These are phyloP conservation scores for Kwoniella heveanensis DNA, from an alignment of 768 basidiomycete species.

Conservation along the genomic window DNA sequence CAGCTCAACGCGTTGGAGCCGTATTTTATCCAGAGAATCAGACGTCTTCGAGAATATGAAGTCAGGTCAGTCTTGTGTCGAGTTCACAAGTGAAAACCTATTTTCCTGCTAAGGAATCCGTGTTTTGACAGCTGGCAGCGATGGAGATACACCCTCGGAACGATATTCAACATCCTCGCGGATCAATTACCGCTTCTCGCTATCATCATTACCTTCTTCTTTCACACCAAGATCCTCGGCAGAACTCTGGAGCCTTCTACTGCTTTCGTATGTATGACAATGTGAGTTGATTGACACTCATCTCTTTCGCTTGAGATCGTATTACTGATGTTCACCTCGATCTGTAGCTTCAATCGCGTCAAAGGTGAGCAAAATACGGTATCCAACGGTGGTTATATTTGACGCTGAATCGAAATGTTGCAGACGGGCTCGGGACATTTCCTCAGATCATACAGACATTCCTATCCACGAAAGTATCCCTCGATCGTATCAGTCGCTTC, in stretches of 20 bases:
- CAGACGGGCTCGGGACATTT: constrained; percentile 24
- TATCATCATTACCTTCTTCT: constrained; percentile 41
- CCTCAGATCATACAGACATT: constrained; percentile 32
- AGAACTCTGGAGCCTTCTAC: constrained; percentile 39
- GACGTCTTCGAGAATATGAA: constrained; percentile 34
- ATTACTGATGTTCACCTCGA: neutral
- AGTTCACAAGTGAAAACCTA: no score
- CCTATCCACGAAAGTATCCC: constrained; percentile 37
- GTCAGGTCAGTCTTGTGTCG: constrained; percentile 32
- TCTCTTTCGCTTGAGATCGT: neutral
- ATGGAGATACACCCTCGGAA: constrained; percentile 50
- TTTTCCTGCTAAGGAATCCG: neutral
- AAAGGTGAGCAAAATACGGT: constrained; percentile 36
- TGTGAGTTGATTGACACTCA: constrained; percentile 35
- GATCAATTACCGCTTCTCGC: constrained; percentile 41
- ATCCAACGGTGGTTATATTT: no score
- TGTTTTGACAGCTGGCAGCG: constrained; percentile 39
- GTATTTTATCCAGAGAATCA: constrained; percentile 34
- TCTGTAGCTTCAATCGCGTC: constrained; percentile 38
- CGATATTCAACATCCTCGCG: constrained; percentile 47
- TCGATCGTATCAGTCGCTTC: constrained; percentile 37
- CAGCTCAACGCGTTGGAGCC: constrained; percentile 51
- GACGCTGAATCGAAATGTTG: no score
- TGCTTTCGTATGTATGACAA: constrained; percentile 47
- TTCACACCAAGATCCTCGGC: constrained; percentile 49